Base-by-base conservation (phyloP, 2,329 filamentous ascomycete genomes). In the Botrytis squamosa region DNA sequence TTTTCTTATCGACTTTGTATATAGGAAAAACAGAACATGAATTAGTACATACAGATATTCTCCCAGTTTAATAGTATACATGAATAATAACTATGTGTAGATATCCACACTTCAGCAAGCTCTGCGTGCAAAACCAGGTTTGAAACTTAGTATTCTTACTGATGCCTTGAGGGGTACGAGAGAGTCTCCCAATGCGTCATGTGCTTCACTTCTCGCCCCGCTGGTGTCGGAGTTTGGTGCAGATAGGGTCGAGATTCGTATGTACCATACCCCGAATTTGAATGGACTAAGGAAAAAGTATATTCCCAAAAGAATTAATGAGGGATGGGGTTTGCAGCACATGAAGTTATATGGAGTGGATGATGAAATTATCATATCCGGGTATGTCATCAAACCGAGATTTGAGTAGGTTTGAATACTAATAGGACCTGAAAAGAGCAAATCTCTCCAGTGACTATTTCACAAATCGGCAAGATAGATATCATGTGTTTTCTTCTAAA, bases 291-390 rank as follows among this genome's bases (percentile, higher is more conserved):
- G 91, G 69, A 98, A 98, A 84, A 90, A 91, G 79, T 86, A 93
- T 77, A 89, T 98, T 3, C 96, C 96, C 0, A 93, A 90, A 80
- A 88, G 96, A 33, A 95, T 99, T 81, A 99, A 99, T 78, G 96
- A 99, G 84, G 96, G 96, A 29, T 99, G 96, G 96, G 96, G 96
- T 1, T 84, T 99, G 75, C 96, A 99, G 81, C 96, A 99, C 81
- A 99, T 99, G 95, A 99, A 99, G 86, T 86, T 99, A 0, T 99
- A 99, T 79, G 96, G 96, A 0, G 85, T 97, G 36, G 96, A 99
- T 79, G 94, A 99, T 80, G 94, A 97, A 82, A 92, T 99, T 74
- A 95, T 99, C 77, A 89, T 99, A 79, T 97, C 95, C 12, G 95
- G 94, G 89, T 93, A 87, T 76, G 85, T 69, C 33, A 16, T n/a